Evolutionary conservation across 2,329 filamentous ascomycete genomes (phyloP).

Genomic region (Didymella keratinophila): DNA sequence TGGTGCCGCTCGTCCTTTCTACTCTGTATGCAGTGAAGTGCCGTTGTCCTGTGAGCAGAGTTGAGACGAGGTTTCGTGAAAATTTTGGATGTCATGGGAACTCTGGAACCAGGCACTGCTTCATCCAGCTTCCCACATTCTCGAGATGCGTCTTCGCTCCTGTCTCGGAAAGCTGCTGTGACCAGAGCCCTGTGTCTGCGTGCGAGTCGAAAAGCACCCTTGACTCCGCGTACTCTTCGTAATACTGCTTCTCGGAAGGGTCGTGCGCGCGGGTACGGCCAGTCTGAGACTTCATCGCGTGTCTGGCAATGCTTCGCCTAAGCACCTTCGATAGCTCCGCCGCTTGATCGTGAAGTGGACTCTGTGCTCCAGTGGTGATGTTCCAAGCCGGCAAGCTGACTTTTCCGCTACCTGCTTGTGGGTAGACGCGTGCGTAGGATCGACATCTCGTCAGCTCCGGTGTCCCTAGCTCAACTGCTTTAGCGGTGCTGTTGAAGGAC

Average conservation of each 20-base stretch:
- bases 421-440: constrained; percentile 53
- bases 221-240: constrained; percentile 36
- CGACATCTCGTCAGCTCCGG: constrained; percentile 41
- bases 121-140: constrained; percentile 41
- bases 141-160: constrained; percentile 26
- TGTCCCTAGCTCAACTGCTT: constrained; percentile 21
- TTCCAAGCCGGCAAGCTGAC: constrained; percentile 53
- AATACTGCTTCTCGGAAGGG: constrained; percentile 37
- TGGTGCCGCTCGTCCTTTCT: no score
- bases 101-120: constrained; percentile 16
- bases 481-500: constrained; percentile 25
- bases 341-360: constrained; percentile 51
- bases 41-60: neutral
- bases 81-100: neutral
- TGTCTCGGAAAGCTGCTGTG: constrained; percentile 16
- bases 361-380: constrained; percentile 50
- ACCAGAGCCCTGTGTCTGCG: constrained; percentile 40
- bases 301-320: constrained; percentile 50
- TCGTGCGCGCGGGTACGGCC: constrained; percentile 38
- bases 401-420: constrained; percentile 48
- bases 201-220: constrained; percentile 27
- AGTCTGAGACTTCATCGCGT: constrained; percentile 35
- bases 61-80: neutral
- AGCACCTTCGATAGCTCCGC: constrained; percentile 53
- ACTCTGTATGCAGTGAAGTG: neutral